phyloP scores from a whole-genome alignment of 108 stramenopile species.

The Pseudonitzschia multiseries region DNA sequence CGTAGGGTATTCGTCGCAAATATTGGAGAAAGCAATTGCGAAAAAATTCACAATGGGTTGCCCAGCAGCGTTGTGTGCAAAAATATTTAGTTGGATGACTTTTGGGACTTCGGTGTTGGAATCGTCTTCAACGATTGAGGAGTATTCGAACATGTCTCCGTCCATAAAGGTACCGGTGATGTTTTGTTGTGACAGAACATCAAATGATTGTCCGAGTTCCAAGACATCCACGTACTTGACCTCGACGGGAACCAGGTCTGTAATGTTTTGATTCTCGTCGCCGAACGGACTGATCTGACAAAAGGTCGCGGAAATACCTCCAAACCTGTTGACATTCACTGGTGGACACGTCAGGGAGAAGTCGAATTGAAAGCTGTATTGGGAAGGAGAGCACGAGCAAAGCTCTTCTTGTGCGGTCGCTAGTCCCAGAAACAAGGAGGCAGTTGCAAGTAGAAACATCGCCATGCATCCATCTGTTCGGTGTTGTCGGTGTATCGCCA shows the following conservation, averaged over 20 bases:
- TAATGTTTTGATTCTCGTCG: conserved; percentile 11
- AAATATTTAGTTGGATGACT: conserved; percentile 28
- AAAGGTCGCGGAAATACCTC: conserved; percentile 13
- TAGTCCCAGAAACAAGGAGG: not conserved
- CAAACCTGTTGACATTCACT: conserved; percentile 9
- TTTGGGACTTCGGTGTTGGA: not conserved
- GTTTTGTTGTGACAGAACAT: conserved; percentile 14
- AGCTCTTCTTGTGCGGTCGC: conserved; percentile 7
- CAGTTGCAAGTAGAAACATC: not conserved
- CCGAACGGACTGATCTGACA: conserved; percentile 21
- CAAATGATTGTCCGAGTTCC: conserved; percentile 22
- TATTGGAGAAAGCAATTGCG: conserved; percentile 28
- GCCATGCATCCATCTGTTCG: not conserved
- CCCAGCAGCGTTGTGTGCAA: conserved; percentile 22
- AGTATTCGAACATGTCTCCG: conserved; percentile 24
- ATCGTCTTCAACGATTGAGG: conserved; percentile 15
- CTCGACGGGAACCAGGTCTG: conserved; percentile 31
- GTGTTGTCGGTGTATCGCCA: too few species aligned
- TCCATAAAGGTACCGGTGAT: conserved; percentile 12
- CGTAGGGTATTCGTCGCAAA: conserved; percentile 32
- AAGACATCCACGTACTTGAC: conserved; percentile 20
- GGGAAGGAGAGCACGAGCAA: conserved; percentile 28
- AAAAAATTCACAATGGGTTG: conserved; percentile 29
- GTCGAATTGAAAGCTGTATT: conserved; percentile 26
- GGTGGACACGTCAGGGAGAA: conserved; percentile 27